A percentile compares a stretch with the other conserved stretches of the same genome.
Conservation (phyloP, 345 rosid genomes). For the Salix arbutifolia region DNA sequence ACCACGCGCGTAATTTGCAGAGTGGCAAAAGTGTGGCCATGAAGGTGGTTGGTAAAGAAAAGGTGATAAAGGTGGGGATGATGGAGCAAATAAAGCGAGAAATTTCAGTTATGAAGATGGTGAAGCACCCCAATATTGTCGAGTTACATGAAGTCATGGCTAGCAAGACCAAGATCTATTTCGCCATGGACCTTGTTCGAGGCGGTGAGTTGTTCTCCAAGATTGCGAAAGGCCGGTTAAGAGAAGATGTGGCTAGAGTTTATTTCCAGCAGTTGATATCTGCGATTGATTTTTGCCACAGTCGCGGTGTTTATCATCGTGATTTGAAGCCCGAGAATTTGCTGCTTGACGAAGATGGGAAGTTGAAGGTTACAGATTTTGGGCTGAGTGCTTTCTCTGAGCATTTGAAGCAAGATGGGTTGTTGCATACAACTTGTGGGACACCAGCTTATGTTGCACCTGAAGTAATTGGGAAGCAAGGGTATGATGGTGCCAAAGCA, state of each 20-base stretch:
- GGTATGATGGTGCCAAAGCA: slow-evolving; percentile 87
- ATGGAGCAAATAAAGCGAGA: slow-evolving; percentile 85
- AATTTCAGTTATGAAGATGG: slow-evolving; percentile 95
- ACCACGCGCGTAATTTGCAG: slow-evolving; percentile 55
- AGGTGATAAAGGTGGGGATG: slow-evolving; percentile 80
- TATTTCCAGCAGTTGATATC: slow-evolving; percentile 83
- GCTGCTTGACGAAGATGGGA: slow-evolving; percentile 69
- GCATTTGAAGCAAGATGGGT: slow-evolving; percentile 71
- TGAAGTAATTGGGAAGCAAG: slow-evolving; percentile 76
- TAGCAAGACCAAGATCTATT: slow-evolving; percentile 83
- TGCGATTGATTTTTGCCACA: slow-evolving; percentile 84
- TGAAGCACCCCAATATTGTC: slow-evolving; percentile 73
- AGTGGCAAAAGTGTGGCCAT: slow-evolving; percentile 71
- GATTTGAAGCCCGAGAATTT: slow-evolving; percentile 89
- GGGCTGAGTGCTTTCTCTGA: slow-evolving; percentile 81
- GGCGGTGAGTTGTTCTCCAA: slow-evolving; percentile 84
- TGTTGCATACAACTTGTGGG: slow-evolving; percentile 82
- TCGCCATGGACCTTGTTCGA: slow-evolving; percentile 87
- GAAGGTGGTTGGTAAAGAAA: slow-evolving; percentile 86
- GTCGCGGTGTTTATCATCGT: slow-evolving; percentile 89
- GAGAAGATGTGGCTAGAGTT: slow-evolving; percentile 67
- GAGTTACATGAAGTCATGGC: slow-evolving; percentile 95
- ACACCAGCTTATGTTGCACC: slow-evolving; percentile 94
- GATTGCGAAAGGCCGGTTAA: slow-evolving; percentile 57
- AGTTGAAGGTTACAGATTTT: slow-evolving; percentile 77